A percentile compares a stretch with the other conserved stretches of the same genome.
These are phyloP conservation scores for Solanum chilense DNA, from an alignment of 257 asterid species.

Conservation along the genomic window DNA sequence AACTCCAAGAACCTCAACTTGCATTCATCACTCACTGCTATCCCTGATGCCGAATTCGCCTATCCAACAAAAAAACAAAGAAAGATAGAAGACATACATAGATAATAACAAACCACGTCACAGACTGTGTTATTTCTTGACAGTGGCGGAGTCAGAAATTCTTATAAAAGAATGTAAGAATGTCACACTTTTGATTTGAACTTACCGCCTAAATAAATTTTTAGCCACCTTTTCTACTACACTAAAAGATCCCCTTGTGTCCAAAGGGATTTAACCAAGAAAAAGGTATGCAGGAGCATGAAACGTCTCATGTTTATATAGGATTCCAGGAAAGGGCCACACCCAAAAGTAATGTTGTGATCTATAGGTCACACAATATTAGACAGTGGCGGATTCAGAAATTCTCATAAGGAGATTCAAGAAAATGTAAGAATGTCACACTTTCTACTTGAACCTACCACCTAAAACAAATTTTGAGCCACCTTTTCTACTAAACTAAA, in stretches of 20 bases:
- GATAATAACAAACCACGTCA: background rate
- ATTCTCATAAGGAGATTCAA: background rate
- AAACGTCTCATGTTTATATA: background rate
- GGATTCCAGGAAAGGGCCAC: background rate
- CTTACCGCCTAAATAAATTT: background rate
- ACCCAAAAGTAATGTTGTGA: background rate
- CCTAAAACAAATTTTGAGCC: background rate
- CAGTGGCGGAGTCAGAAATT: background rate
- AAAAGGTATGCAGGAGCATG: too few relatives aligned
- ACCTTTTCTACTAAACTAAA: background rate
- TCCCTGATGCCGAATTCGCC: constrained; percentile 66
- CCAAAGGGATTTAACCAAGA: background rate
- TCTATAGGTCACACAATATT: too few relatives aligned
- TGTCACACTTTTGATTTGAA: background rate
- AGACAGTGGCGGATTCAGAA: background rate
- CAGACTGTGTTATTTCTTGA: background rate
- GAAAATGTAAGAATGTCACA: background rate
- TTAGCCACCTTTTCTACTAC: background rate
- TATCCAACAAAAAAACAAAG: background rate
- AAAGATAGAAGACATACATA: background rate
- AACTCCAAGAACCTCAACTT: constrained; percentile 57
- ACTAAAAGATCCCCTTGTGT: background rate
- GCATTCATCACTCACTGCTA: constrained; percentile 61
- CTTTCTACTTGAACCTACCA: background rate
- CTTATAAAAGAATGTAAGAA: background rate